Evolutionary conservation across 441 rosid species (phyloP), one percentile per base, ranked within the genome.

Genomic region (Euphorbia corollata): DNA sequence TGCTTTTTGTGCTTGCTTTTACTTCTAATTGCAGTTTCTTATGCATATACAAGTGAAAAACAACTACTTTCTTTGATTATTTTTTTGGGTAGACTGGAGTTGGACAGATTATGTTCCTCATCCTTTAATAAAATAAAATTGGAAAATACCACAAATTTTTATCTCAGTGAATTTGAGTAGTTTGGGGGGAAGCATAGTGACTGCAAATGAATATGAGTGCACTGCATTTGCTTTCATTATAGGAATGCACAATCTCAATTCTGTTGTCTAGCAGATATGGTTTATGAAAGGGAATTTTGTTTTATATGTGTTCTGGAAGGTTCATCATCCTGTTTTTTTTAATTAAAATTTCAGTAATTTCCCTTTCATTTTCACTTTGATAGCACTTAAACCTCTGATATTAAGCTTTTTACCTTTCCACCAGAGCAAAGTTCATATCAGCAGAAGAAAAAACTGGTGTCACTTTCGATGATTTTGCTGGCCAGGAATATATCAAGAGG

Each of bases 381-480:
- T 39, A 23, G 13, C 27, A 23, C 38, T 3, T 20, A 39, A 18
- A 9, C 27, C 8, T 15, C 13, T 38, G 16, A 50, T 13, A 5
- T 32, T 9, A 18, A 8, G 20, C 27, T 54, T 0, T 30, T 55
- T 78, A 19, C 56, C 39, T 61, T 64, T 70, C 69, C 22, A 59
- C 69, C 80, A 93, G 97, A 84, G 96, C 97, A 70, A 89, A 94
- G 67, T 91, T 91, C 69, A 91, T 94, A 72, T 88, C 97, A 59
- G 97, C 97, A 30, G 97, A 94, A 79, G 97, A 91, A 79, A 85
- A 80, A 75, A 94, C 99, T 64, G 97, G 97, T 71, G 86, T 91
- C 64, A 89, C 97, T 64, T 94, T 94, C 78, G 90, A 91, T 77
- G 97, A 94, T 84, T 94, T 94, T 78, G 99, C 96, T 73, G 99